These are phyloP conservation scores for Populus hybrid DNA, from an alignment of 441 rosid species.

Conservation along the genomic window DNA sequence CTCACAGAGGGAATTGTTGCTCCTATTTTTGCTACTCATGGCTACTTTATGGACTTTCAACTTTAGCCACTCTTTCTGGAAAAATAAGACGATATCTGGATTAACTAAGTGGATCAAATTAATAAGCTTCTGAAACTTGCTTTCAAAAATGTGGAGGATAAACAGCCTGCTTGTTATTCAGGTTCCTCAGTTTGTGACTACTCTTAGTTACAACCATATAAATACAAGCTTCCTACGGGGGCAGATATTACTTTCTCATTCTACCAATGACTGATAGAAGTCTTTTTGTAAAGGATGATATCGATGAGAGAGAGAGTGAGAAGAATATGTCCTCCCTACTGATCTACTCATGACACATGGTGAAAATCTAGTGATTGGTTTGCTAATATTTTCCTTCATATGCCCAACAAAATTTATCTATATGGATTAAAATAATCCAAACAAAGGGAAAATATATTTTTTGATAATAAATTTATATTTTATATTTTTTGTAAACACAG, in stretches of 20 bases:
- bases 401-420: not conserved
- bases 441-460: not conserved
- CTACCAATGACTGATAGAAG: not conserved
- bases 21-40: conserved; percentile 32
- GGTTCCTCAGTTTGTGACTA: conserved; percentile 2
- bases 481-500: not conserved
- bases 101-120: conserved; percentile 2
- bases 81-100: not conserved
- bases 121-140: conserved; percentile 16
- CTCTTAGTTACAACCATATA: conserved; percentile 6
- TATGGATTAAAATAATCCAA: not conserved
- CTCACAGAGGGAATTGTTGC: conserved; percentile 38
- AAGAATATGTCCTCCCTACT: conserved; percentile 18
- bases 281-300: conserved; percentile 7
- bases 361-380: not conserved
- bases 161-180: not conserved
- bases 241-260: conserved; percentile 26
- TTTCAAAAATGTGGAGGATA: conserved; percentile 6
- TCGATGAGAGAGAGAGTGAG: not conserved
- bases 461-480: not conserved
- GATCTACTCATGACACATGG: not conserved
- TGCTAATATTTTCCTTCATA: conserved; percentile 2
- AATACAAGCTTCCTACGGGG: conserved; percentile 7
- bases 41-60: not conserved
- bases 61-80: not conserved